Evolutionary conservation across 495 filamentous ascomycete species (phyloP).

Genomic region (Hypoxylon rickii): DNA sequence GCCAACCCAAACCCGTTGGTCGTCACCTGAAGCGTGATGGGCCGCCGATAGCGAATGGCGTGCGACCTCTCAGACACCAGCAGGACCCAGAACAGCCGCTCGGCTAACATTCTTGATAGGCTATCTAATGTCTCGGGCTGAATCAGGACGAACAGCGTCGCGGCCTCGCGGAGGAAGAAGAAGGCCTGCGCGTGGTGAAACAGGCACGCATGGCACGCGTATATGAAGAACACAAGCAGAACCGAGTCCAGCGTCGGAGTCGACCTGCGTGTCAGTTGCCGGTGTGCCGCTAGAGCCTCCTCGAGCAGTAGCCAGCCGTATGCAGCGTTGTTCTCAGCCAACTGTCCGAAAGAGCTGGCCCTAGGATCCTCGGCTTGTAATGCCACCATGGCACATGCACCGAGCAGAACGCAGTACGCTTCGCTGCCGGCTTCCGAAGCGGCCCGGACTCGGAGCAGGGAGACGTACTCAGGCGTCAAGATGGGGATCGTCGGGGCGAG

Average conservation of each 20-base stretch:
- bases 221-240: conserved; percentile 72
- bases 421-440: conserved; percentile 29
- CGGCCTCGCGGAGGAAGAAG: conserved; percentile 65
- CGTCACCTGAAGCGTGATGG: conserved; percentile 64
- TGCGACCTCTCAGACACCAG: conserved; percentile 70
- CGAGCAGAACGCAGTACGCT: conserved; percentile 41
- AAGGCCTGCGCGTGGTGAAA: conserved; percentile 65
- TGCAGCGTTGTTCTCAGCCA: conserved; percentile 29
- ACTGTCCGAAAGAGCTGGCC: conserved; percentile 15
- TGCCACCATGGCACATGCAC: conserved; percentile 43
- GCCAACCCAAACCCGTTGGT: conserved; percentile 29
- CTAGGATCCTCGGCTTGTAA: conserved; percentile 40
- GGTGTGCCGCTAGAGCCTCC: conserved; percentile 31
- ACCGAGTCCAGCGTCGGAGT: conserved; percentile 61
- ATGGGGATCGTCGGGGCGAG: conserved; percentile 50
- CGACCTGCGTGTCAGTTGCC: conserved; percentile 22
- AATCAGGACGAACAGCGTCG: conserved; percentile 55
- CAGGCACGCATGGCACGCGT: conserved; percentile 69
- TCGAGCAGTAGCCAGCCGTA: conserved; percentile 40
- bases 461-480: conserved; percentile 38
- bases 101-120: conserved; percentile 39
- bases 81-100: conserved; percentile 64
- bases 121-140: conserved; percentile 45
- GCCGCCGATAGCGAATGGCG: conserved; percentile 71
- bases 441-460: conserved; percentile 26